phyloP scores from a whole-genome alignment of 805 yeast genomes.

The Dipodascus geniculatus region DNA sequence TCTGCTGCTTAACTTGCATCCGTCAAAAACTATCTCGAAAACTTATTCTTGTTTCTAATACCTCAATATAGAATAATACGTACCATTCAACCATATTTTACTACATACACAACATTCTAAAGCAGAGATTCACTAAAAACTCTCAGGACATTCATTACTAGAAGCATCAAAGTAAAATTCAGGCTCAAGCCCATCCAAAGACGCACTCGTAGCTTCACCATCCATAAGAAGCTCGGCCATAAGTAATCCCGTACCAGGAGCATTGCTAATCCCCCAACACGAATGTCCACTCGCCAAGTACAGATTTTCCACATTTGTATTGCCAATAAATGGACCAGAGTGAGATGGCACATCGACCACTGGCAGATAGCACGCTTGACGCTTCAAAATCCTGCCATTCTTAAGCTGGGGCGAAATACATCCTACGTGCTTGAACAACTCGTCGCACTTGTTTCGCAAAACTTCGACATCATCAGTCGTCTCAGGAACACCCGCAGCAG shows the following conservation, averaged over 20 bases:
- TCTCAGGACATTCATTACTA: neutral
- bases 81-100: neutral
- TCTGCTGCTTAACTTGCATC: too few relatives aligned
- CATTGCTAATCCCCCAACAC: conserved; percentile 98
- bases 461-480: conserved; percentile 90
- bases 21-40: too few relatives aligned
- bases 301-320: conserved; percentile 72
- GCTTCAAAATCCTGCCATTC: conserved; percentile 61
- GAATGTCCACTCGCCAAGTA: conserved; percentile 88
- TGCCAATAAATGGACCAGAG: conserved; percentile 90
- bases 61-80: too few relatives aligned
- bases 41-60: too few relatives aligned
- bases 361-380: conserved; percentile 94
- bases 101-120: neutral
- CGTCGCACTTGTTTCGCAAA: conserved; percentile 78
- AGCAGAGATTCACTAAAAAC: neutral
- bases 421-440: conserved; percentile 69
- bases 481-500: conserved; percentile 82
- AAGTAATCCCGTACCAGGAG: conserved; percentile 92
- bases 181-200: conserved; percentile 76
- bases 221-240: conserved; percentile 80
- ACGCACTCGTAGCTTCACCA: conserved; percentile 69
- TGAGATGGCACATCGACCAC: conserved; percentile 87
- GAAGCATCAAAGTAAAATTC: conserved; percentile 55
- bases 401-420: conserved; percentile 57